Evolutionary conservation across 257 asterid species (phyloP), one percentile per base, ranked within the genome.

Genomic region (Penstemon davidsonii): DNA sequence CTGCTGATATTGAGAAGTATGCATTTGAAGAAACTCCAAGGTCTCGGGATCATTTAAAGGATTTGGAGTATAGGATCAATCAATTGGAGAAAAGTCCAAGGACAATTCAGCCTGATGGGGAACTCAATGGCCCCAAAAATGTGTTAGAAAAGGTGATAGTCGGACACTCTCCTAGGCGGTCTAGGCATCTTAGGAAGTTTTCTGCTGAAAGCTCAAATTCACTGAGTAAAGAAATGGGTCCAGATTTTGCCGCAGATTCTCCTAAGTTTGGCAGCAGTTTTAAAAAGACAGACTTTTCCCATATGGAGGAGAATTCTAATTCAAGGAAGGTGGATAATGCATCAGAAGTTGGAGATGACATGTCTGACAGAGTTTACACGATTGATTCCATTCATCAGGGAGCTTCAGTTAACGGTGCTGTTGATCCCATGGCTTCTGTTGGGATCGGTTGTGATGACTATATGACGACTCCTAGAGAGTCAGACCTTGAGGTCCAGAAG

Each of bases 21-120:
- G 88, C 88, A 64, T 83, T 76, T 66, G 91, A 86, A 55, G 96
- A 90, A 66, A 82, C 89, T 57, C 97, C 96, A 33, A 79, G 37
- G 59, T 77, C 90, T 52, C 53, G 66, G 43, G 87, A 78, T 74
- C 91, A 81, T 37, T 82, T 93, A 66, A 86, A 78, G 71, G 92
- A 88, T 69, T 81, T 93, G 86, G 99, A 85, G 68, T 39, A 58
- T 62, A 76, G 93, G 67, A 90, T 93, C 77, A 84, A 87, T 79
- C 91, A 83, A 75, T 67, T 93, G 85, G 99, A 91, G 88, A 79
- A 65, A 73, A 85, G 82, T 63, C 96, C 99, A 6, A 79, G 79
- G 73, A 74, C 79, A 60, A 78, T 78, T 77, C 83, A 81, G 64
- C 82, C 92, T 37, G 90, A 80, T 49, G 87, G 79, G 59, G 95